Base-by-base conservation (phyloP, 2,329 filamentous ascomycete genomes). In the Xylariales sp. region DNA sequence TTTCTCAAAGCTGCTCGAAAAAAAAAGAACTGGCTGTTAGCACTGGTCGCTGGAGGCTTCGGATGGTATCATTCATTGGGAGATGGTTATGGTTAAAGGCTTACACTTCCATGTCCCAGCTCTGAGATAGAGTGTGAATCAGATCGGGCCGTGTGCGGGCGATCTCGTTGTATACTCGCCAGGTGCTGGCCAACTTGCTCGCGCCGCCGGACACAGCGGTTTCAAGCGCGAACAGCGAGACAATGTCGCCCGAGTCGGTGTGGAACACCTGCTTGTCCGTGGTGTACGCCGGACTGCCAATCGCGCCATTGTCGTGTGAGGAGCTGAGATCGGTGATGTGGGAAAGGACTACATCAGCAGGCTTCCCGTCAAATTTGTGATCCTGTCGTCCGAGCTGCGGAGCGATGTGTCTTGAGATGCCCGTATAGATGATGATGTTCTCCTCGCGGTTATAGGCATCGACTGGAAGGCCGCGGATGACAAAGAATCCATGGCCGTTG, bases 181-280 rank as follows among this genome's bases (percentile, higher is more conserved):
- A 76, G 18, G 68, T 74, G 48, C 75, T 78, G 0, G 76, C 69
- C 10, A 83, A 55, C 42, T 71, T 72, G 47, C 76, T 81, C 41
- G 72, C 62, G 1, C 80, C 79, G 0, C 80, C 80, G 2, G 61
- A 59, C 0, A 67, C 68, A 1, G 77, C 71, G 8, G 68, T 67
- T 14, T 66, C 62, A 3, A 81, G 65, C 1, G 70, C 72, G 33
- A 78, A 72, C 6, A 83, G 60, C 2, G 74, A 72, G 15, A 84
- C 66, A 3, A 83, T 64, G 47, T 84, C 79, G 7, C 78, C 70
- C 0, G 54, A 51, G 47, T 83, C 78, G 0, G 75, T 83, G 53
- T 83, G 80, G 48, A 82, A 82, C 5, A 74, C 70, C 52, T 78
- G 78, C 51, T 78, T 79, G 40, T 81, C 76, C 0, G 71, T 63